phyloP scores from a whole-genome alignment of 768 basidiomycete genomes.

The Strobilomyces confusus region DNA sequence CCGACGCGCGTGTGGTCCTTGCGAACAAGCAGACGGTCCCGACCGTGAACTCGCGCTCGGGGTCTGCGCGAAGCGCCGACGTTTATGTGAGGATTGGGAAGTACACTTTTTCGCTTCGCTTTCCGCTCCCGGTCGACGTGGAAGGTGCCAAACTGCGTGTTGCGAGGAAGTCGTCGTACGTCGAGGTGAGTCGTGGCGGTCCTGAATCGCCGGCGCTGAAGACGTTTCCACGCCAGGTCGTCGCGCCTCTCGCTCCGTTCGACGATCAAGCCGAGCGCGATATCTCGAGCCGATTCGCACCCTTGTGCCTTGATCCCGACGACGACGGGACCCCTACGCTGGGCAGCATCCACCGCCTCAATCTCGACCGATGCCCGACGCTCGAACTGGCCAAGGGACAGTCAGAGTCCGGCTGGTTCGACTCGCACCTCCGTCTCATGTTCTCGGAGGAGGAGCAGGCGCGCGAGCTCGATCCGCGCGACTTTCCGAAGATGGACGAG shows the following conservation, averaged over 20 bases:
- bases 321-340: slow-evolving; percentile 10
- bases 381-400: slow-evolving; percentile 22
- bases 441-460: slow-evolving; percentile 16
- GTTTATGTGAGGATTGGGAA: slow-evolving; percentile 13
- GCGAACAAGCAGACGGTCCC: slow-evolving; percentile 5
- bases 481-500: not conserved
- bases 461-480: not conserved
- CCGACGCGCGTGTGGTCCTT: slow-evolving; percentile 12
- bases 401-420: slow-evolving; percentile 26
- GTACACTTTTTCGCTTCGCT: slow-evolving; percentile 28
- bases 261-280: slow-evolving; percentile 18
- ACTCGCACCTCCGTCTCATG: slow-evolving; percentile 25
- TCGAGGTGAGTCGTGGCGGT: slow-evolving; percentile 28
- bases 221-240: slow-evolving; percentile 10
- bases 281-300: slow-evolving; percentile 26
- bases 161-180: slow-evolving; percentile 52
- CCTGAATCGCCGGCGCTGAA: not conserved
- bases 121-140: slow-evolving; percentile 44
- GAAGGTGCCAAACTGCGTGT: slow-evolving; percentile 37
- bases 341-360: slow-evolving; percentile 40
- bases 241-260: slow-evolving; percentile 13
- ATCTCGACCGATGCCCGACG: slow-evolving; percentile 32
- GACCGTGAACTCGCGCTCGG: not conserved
- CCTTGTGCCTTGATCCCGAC: slow-evolving; percentile 8
- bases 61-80: not conserved